A percentile compares a stretch with the other conserved stretches of the same genome.
Evolutionary conservation across 371 early-diverging fungal genomes (phyloP).

Genomic region (Mortierella sp.): DNA sequence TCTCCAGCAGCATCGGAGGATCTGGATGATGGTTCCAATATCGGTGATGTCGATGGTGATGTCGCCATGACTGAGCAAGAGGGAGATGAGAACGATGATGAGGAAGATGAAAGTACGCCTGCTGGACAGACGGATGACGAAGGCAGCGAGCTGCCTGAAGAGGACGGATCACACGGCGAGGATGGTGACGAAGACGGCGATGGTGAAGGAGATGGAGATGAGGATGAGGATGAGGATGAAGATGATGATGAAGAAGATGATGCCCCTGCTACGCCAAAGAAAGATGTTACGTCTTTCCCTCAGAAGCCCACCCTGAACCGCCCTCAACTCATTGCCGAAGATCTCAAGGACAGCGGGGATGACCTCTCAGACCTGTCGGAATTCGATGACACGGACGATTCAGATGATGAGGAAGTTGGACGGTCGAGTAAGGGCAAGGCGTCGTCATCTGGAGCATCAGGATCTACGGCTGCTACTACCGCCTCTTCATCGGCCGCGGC

Average conservation of each 20-base stretch:
- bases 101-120: conserved; percentile 34
- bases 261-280: conserved; percentile 15
- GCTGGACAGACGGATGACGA: conserved; percentile 38
- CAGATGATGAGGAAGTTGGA: conserved; percentile 38
- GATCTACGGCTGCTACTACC: not conserved
- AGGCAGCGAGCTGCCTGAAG: conserved; percentile 28
- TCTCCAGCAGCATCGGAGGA: conserved; percentile 25
- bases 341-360: conserved; percentile 54
- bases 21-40: conserved; percentile 13
- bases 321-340: conserved; percentile 45
- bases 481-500: conserved; percentile 29
- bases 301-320: conserved; percentile 51
- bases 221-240: conserved; percentile 27
- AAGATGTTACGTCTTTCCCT: conserved; percentile 12
- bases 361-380: conserved; percentile 54
- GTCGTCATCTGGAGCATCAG: conserved; percentile 12
- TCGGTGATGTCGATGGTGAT: conserved; percentile 23
- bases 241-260: conserved; percentile 26
- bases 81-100: conserved; percentile 27
- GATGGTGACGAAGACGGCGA: conserved; percentile 38
- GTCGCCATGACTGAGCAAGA: conserved; percentile 32
- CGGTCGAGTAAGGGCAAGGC: conserved; percentile 19
- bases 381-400: conserved; percentile 54
- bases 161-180: conserved; percentile 29
- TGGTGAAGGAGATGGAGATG: conserved; percentile 30